Conservation (phyloP, 2,329 filamentous ascomycete genomes). For the Microcera coccophila region DNA sequence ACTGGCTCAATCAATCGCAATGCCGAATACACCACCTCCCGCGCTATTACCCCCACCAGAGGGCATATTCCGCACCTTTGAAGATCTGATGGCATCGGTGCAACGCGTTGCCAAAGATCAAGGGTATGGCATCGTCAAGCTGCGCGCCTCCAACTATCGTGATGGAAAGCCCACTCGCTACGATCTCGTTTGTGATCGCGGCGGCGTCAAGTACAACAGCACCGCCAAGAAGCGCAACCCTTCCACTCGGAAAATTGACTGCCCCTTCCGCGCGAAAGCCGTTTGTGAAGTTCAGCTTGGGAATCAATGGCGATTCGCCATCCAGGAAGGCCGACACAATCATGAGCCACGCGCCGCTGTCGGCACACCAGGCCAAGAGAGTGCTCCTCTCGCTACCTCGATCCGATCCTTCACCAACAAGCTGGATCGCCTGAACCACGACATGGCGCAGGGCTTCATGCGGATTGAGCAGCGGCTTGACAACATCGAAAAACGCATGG, state of each 20-base stretch:
- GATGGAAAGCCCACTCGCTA: constrained; percentile 60
- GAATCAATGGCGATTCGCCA: constrained; percentile 61
- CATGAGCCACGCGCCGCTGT: constrained; percentile 56
- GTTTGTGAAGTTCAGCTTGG: constrained; percentile 60
- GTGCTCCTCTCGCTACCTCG: constrained; percentile 54
- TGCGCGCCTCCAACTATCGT: constrained; percentile 60
- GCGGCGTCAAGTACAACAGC: constrained; percentile 62
- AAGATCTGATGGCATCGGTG: constrained; percentile 55
- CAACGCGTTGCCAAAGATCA: constrained; percentile 60
- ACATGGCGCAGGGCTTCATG: constrained; percentile 50
- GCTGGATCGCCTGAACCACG: constrained; percentile 56
- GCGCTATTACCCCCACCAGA: constrained; percentile 54
- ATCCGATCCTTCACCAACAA: constrained; percentile 57
- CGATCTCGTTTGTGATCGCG: constrained; percentile 60
- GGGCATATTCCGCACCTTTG: constrained; percentile 57
- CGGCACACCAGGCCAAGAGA: constrained; percentile 53
- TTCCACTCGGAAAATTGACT: constrained; percentile 61
- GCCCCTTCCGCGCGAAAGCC: constrained; percentile 60
- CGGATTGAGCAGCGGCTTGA: constrained; percentile 50
- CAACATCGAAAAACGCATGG: constrained; percentile 52
- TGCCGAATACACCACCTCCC: constrained; percentile 47
- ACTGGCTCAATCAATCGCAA: constrained; percentile 35
- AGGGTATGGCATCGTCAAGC: constrained; percentile 60
- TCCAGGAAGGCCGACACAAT: constrained; percentile 58
- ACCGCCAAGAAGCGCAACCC: constrained; percentile 63